Evolutionary conservation across 768 basidiomycete species (phyloP).

Genomic region (Butyriboletus loyo): DNA sequence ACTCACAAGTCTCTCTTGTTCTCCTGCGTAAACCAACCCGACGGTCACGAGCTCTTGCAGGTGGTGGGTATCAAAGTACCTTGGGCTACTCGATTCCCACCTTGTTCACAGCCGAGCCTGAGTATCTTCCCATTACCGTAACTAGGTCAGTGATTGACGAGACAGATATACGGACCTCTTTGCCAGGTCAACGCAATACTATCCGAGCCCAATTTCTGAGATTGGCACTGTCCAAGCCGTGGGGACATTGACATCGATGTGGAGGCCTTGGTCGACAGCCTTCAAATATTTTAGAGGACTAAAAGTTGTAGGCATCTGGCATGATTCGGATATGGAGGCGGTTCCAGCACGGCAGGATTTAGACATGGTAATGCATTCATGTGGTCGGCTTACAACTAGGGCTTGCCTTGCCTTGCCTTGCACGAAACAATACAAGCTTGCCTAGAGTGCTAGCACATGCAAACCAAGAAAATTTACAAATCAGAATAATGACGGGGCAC

Average conservation of each 20-base stretch:
- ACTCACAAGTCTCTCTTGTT: constrained; percentile 1
- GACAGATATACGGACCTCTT: too few relatives aligned
- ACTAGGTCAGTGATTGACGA: not conserved
- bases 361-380: not conserved
- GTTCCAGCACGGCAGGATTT: not conserved
- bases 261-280: not conserved
- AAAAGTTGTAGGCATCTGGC: not conserved
- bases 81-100: not conserved
- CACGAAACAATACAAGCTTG: not conserved
- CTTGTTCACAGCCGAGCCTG: not conserved
- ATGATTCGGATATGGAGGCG: not conserved
- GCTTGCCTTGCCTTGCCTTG: not conserved
- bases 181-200: not conserved
- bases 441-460: not conserved
- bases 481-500: constrained; percentile 10
- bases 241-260: not conserved
- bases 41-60: not conserved
- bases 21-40: not conserved
- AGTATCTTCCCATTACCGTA: not conserved
- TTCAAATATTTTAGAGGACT: not conserved
- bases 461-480: constrained; percentile 7
- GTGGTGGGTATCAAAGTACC: not conserved
- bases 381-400: not conserved
- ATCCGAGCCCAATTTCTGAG: not conserved
- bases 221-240: not conserved